Conservation (phyloP, 2,329 filamentous ascomycete species). For the Juglanconis oblonga region DNA sequence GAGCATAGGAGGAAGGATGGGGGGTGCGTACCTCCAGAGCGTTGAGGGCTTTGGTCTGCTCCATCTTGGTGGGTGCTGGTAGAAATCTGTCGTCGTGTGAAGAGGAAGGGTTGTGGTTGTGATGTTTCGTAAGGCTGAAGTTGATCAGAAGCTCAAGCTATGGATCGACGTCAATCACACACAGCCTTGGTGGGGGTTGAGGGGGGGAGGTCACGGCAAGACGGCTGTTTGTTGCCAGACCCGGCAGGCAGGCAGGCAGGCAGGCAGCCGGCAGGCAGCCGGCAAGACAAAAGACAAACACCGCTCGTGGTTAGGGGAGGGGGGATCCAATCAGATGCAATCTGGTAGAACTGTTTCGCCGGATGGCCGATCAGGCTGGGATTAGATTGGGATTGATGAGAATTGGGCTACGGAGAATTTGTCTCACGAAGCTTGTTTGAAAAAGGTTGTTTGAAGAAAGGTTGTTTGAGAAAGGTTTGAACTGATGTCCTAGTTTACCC, state of each 20-base stretch:
- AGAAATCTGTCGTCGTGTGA: not conserved
- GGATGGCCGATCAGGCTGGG: not conserved
- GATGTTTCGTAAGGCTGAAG: not conserved
- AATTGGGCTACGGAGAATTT: not conserved
- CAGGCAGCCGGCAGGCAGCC: slow-evolving; percentile 2
- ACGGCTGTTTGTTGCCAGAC: slow-evolving; percentile 11
- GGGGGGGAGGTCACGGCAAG: not conserved
- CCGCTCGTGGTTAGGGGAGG: too few relatives aligned
- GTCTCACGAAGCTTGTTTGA: not conserved
- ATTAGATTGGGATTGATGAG: not conserved
- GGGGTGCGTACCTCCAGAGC: slow-evolving; percentile 53
- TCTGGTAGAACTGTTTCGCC: not conserved
- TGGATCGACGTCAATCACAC: slow-evolving; percentile 9
- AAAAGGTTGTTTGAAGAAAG: not conserved
- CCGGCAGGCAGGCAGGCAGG: slow-evolving; percentile 17
- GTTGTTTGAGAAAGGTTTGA: not conserved
- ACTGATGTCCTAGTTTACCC: not conserved
- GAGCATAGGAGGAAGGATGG: not conserved
- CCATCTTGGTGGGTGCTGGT: slow-evolving; percentile 50
- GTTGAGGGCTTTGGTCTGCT: slow-evolving; percentile 67
- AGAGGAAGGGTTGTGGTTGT: not conserved
- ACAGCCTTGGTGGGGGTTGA: slow-evolving; percentile 11
- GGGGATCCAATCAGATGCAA: too few relatives aligned
- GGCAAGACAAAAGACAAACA: not conserved
- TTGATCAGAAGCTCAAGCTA: slow-evolving; percentile 1